phyloP scores from a whole-genome alignment of 257 asterid species.

The Solanum chilense region DNA sequence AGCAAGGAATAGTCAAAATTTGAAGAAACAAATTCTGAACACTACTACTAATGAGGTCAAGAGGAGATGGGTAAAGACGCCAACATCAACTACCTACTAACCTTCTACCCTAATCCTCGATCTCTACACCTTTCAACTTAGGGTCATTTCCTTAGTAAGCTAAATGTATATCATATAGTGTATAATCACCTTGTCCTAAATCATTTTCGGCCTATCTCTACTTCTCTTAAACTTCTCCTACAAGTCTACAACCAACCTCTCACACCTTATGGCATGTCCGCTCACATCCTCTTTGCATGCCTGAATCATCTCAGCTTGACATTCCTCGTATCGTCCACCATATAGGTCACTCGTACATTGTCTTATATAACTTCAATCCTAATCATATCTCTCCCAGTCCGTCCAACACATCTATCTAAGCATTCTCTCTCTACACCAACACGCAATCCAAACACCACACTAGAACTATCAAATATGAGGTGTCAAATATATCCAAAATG shows the following conservation, averaged over 20 bases:
- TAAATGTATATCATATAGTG: background rate
- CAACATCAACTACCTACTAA: background rate
- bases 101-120: background rate
- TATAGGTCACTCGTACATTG: background rate
- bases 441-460: background rate
- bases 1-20: background rate
- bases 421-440: background rate
- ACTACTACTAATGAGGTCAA: background rate
- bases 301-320: background rate
- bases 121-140: background rate
- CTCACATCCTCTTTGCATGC: background rate
- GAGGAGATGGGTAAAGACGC: background rate
- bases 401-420: background rate
- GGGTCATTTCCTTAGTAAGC: background rate
- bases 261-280: background rate
- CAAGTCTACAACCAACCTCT: background rate
- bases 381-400: background rate
- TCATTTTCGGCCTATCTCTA: background rate
- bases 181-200: rapidly evolving
- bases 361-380: background rate
- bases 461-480: background rate
- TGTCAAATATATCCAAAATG: background rate
- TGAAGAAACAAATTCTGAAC: background rate
- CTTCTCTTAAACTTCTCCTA: background rate
- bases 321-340: background rate